Conservation (phyloP, 2,329 filamentous ascomycete species). For the Esteya vermicola region DNA sequence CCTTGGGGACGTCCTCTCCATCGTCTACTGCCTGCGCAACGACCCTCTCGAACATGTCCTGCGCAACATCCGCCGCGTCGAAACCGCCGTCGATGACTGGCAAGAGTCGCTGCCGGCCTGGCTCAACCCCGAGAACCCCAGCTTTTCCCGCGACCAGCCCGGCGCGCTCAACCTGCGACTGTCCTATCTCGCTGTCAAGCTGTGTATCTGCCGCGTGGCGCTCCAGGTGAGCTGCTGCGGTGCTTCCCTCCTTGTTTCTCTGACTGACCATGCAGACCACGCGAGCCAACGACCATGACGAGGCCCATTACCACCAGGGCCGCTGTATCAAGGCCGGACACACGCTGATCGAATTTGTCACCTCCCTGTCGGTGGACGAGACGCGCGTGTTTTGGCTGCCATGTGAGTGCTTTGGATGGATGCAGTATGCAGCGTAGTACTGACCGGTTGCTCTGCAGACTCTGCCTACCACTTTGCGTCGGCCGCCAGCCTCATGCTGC, state of each 20-base stretch:
- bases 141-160: background rate
- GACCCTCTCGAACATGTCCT: slow-evolving; percentile 1
- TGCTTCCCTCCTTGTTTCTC: too few relatives aligned
- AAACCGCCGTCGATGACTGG: slow-evolving; percentile 1
- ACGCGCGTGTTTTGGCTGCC: slow-evolving; percentile 3
- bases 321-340: slow-evolving; percentile 1
- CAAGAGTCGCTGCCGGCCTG: slow-evolving; percentile 1
- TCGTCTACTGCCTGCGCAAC: background rate
- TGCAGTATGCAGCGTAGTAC: too few relatives aligned
- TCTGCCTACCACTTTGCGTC: slow-evolving; percentile 2
- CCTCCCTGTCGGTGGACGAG: background rate
- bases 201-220: slow-evolving; percentile 1
- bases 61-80: slow-evolving; percentile 1
- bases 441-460: background rate
- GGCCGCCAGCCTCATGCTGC: slow-evolving; percentile 3
- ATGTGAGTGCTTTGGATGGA: background rate
- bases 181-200: slow-evolving; percentile 1
- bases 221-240: background rate
- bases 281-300: slow-evolving; percentile 2
- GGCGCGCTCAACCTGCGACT: slow-evolving; percentile 1
- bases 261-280: background rate
- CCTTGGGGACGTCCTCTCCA: background rate
- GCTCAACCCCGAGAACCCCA: background rate
- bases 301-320: slow-evolving; percentile 1
- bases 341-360: slow-evolving; percentile 1